Evolutionary conservation across 129 eudicot genomes (phyloP).

Genomic region (Smallanthus sonchifolius): DNA sequence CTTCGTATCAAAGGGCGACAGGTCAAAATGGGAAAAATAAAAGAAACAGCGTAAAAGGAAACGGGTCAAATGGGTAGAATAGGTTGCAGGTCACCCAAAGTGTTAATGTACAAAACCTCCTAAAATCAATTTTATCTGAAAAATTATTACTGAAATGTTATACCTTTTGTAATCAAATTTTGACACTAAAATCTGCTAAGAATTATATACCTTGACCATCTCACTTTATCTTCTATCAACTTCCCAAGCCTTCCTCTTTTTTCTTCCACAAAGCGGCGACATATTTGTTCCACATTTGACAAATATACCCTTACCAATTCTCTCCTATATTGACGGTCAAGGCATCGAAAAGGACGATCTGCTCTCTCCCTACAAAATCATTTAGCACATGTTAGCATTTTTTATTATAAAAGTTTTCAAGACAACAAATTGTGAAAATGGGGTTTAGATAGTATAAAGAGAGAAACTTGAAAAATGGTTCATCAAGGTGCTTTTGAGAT

Average conservation of each 20-base stretch:
- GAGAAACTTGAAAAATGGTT: background rate
- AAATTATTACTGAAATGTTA: background rate
- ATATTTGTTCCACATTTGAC: constrained; percentile 93
- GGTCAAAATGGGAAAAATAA: background rate
- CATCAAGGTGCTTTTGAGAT: background rate
- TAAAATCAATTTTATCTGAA: background rate
- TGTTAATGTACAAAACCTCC: background rate
- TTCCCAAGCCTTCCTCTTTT: constrained; percentile 80
- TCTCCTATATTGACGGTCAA: constrained; percentile 87
- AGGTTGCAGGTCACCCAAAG: background rate
- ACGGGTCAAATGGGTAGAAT: background rate
- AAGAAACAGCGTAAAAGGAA: too few species aligned
- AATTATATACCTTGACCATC: constrained; percentile 84
- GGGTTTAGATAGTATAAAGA: background rate
- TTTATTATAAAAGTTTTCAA: constrained; percentile 4
- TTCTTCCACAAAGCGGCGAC: constrained; percentile 96
- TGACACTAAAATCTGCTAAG: background rate
- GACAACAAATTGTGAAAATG: background rate
- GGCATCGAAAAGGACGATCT: constrained; percentile 92
- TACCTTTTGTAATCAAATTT: background rate
- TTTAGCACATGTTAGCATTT: constrained; percentile 12
- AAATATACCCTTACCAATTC: constrained; percentile 93
- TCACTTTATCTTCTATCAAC: constrained; percentile 85
- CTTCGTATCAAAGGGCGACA: background rate
- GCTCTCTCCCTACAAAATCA: constrained; percentile 70